Base-by-base conservation (phyloP, 129 eudicot genomes). In the Escallonia herrerae region DNA sequence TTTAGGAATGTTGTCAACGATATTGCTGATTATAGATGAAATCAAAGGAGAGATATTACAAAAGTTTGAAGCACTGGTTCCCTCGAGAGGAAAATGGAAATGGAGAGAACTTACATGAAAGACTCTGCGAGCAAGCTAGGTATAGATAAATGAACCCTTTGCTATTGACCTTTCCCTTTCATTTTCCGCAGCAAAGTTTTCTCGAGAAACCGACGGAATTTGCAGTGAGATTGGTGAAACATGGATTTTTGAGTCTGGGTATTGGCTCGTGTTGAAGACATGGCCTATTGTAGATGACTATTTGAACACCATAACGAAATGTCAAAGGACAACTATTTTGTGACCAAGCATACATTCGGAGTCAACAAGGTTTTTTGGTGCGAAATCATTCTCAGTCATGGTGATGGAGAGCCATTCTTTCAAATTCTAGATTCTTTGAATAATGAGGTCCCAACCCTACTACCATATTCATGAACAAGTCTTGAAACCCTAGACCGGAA, bases 51-150 rank as follows among this genome's bases (percentile, higher is more conserved):
- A 33, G 57, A 58, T 3, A n/a, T 39, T 3, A 39, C 5, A 40
- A 56, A 22, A 5, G 3, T 15, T 2, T 56, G 41, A 12, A 53
- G 3, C 4, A 56, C 9, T 7, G 52, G 4, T 56, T 7, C 7
- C 6, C 41, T 51, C 12, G 4, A 15, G 39, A 55, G 15, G 60
- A 55, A 3, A 55, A 55, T 55, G 5, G 15, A 59, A 38, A 44
- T 2, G 6, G 41, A 53, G 4, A 4, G 42, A 53, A 73, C 78
- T 68, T 60, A 80, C 74, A 68, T 54, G 56, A 67, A 69, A 41
- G 43, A 72, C 40, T 9, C 50, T 44, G 66, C 44, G 54, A 51
- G 59, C 8, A 15, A 51, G 59, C 8, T 14, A 10, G 42, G 53
- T 45, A 57, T 44, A 51, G 37, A 39, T 7, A 44, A 62, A 47